A percentile compares a stretch with the other conserved stretches of the same genome.
These are phyloP conservation scores for Thermothelomyces thermophilus DNA, from an alignment of 2,329 filamentous ascomycete genomes.

Conservation along the genomic window DNA sequence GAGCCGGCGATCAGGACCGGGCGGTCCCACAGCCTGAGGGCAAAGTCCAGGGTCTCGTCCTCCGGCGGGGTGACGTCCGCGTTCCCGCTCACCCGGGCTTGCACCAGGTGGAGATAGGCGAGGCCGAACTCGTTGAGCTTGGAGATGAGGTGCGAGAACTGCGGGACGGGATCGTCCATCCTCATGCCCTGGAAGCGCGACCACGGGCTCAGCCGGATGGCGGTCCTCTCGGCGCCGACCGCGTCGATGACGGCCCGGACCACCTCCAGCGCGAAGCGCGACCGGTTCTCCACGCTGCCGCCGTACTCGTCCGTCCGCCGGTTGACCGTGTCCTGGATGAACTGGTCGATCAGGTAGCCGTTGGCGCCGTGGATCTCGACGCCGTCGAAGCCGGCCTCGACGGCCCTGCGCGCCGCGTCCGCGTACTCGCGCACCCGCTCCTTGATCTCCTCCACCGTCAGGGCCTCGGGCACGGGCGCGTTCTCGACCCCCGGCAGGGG, in stretches of 20 bases:
- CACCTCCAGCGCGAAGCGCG: conserved; percentile 47
- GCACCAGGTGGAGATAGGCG: conserved; percentile 52
- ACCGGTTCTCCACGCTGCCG: conserved; percentile 43
- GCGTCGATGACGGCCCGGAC: conserved; percentile 40
- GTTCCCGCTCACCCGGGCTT: conserved; percentile 29
- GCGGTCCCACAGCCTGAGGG: conserved; percentile 27
- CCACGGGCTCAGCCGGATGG: conserved; percentile 51
- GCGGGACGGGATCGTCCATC: conserved; percentile 20
- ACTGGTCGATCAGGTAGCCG: conserved; percentile 53
- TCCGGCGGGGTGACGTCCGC: not conserved
- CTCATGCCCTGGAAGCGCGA: conserved; percentile 36
- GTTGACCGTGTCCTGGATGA: conserved; percentile 47
- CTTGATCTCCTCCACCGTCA: conserved; percentile 50
- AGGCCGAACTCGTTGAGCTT: conserved; percentile 32
- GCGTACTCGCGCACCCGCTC: conserved; percentile 48
- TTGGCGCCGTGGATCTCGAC: conserved; percentile 46
- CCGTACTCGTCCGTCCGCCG: conserved; percentile 50
- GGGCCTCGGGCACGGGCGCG: conserved; percentile 30
- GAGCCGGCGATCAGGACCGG: conserved; percentile 30
- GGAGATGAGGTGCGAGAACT: conserved; percentile 19
- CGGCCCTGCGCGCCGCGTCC: conserved; percentile 42
- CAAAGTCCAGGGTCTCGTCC: conserved; percentile 28
- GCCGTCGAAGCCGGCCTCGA: conserved; percentile 42
- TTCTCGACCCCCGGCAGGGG: conserved; percentile 38
- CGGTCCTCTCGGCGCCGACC: conserved; percentile 35